Evolutionary conservation across 169 alveolate genomes (phyloP), one percentile per base, ranked within the genome.

Genomic region (Cryptosporidium tyzzeri): DNA sequence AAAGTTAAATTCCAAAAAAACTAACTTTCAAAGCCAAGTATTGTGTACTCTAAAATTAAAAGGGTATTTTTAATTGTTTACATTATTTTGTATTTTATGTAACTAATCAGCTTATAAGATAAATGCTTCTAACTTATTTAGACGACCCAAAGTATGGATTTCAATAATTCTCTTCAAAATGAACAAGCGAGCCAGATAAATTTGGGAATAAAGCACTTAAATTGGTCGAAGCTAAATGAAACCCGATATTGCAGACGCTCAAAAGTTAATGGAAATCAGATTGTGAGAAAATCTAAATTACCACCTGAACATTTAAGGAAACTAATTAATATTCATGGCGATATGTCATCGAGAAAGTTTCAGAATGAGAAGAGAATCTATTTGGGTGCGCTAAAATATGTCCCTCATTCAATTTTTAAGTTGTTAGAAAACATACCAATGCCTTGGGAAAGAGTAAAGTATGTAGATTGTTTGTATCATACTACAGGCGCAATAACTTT

Each of bases 401-500:
- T 99, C 70, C 99, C 99, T 26, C 99, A 99, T 93, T 99, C 99
- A 26, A 99, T 98, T 50, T 98, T 95, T 94, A 99, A 99, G 93
- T 92, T 99, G 53, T 93, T 99, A 91, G 99, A 98, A 94, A 98
- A 97, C 89, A 97, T 98, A 95, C 99, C 99, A 0, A 97, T 97
- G 99, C 99, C 99, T 37, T 98, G 99, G 99, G 99, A 98, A 75
- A 97, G 97, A 93, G 98, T 97, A 69, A 93, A 99, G 59, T 95
- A 98, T 61, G 99, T 98, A 53, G 94, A 94, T 61, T 98, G 97
- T 0, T 94, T 99, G 37, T 99, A 99, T 93, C 99, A 99, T 93
- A 97, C 97, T 53, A 97, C 99, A 16, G 99, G 99, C n/a, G 99
- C 99, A 44, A 97, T 99, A 45, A 98, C 99, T 12, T 98, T 99